Conservation (phyloP, 2,329 filamentous ascomycete species). For the Neofusicoccum umdonicola region DNA sequence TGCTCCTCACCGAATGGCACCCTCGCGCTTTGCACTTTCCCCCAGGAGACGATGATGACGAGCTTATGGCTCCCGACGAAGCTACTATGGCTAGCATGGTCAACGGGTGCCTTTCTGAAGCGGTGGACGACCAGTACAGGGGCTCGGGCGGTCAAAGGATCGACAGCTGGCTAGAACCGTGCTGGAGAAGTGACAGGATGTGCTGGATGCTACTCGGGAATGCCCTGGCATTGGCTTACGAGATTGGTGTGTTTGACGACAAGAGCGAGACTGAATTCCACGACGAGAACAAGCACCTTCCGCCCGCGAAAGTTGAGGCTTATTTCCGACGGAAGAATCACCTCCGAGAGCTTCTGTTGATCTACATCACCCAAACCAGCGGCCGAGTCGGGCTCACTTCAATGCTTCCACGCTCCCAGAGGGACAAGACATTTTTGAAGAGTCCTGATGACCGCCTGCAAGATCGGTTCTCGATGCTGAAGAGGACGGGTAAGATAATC, state of each 20-base stretch:
- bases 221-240: constrained; percentile 83
- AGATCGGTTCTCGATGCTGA: constrained; percentile 30
- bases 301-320: constrained; percentile 62
- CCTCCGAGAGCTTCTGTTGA: constrained; percentile 80
- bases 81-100: constrained; percentile 33
- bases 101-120: constrained; percentile 8
- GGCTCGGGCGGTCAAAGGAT: constrained; percentile 80
- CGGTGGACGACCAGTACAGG: constrained; percentile 30
- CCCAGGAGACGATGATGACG: constrained; percentile 64
- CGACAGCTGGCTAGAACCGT: constrained; percentile 94
- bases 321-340: constrained; percentile 76
- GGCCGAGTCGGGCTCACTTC: constrained; percentile 89
- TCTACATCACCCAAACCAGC: constrained; percentile 92
- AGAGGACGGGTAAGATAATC: constrained; percentile 12
- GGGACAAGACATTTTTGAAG: constrained; percentile 24
- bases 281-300: constrained; percentile 34
- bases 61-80: constrained; percentile 62
- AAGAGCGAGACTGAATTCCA: constrained; percentile 67
- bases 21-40: constrained; percentile 93
- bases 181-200: constrained; percentile 88
- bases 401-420: constrained; percentile 67
- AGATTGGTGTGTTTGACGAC: constrained; percentile 92
- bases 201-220: constrained; percentile 97
- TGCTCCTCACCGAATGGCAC: constrained; percentile 97
- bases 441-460: constrained; percentile 35